Evolutionary conservation across 2,329 filamentous ascomycete genomes (phyloP).

Genomic region (Leptosphaerulina australis): DNA sequence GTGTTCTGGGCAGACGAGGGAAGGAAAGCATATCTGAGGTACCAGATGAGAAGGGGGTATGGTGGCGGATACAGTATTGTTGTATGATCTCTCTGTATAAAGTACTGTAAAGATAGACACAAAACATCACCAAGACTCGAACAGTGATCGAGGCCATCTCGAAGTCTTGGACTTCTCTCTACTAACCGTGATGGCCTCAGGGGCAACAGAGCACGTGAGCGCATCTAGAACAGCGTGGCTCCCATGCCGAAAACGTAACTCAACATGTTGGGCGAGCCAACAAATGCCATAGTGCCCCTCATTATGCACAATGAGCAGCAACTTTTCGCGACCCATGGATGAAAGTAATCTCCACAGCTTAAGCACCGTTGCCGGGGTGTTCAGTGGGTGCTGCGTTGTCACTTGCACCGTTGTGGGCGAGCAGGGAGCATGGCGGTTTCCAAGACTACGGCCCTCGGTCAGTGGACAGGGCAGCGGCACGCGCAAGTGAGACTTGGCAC

Average conservation of each 20-base stretch:
- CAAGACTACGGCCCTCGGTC: not conserved
- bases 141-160: too few species aligned
- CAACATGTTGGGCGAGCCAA: constrained; percentile 5
- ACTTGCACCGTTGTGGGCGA: constrained; percentile 6
- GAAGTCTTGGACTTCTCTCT: too few species aligned
- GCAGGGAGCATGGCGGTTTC: constrained; percentile 15
- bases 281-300: constrained; percentile 2
- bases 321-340: constrained; percentile 1
- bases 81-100: constrained; percentile 38
- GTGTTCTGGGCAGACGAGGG: constrained; percentile 96
- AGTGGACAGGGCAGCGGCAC: constrained; percentile 10
- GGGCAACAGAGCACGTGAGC: constrained; percentile 13
- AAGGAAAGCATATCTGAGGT: constrained; percentile 70
- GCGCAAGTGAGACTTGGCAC: constrained; percentile 11
- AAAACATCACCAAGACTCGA: constrained; percentile 3
- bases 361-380: constrained; percentile 14
- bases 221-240: constrained; percentile 11
- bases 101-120: constrained; percentile 10
- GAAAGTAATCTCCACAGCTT: constrained; percentile 8
- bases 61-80: constrained; percentile 48
- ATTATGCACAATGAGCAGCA: constrained; percentile 3
- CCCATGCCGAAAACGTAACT: constrained; percentile 14
- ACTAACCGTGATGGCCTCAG: not conserved
- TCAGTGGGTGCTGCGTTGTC: constrained; percentile 15
- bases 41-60: constrained; percentile 40